Evolutionary conservation across 148 eudicot genomes (phyloP).

Genomic region (Chenopodium album): DNA sequence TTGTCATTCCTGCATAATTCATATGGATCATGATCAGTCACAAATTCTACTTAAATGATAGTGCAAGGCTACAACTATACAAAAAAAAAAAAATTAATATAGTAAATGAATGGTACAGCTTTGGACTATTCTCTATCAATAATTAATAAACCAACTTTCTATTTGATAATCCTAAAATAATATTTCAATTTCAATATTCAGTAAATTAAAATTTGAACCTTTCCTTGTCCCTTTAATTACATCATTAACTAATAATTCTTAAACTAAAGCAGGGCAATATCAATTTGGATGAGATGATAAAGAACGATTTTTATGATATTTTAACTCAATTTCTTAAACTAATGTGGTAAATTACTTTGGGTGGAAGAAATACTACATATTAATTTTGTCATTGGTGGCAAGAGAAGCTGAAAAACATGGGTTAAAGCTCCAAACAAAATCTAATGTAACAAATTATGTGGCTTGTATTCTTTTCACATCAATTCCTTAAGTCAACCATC

Average conservation of each 20-base stretch:
- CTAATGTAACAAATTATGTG: neutral
- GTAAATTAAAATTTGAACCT: neutral
- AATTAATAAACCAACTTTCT: neutral
- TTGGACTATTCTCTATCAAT: neutral
- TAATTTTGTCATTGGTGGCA: neutral
- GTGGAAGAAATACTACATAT: neutral
- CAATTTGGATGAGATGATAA: neutral
- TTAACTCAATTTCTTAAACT: neutral
- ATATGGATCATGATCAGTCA: neutral
- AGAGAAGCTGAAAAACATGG: neutral
- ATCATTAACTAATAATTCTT: neutral
- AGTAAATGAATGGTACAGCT: neutral
- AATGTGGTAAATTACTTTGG: neutral
- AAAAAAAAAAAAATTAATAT: neutral
- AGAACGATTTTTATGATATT: neutral
- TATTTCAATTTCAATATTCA: neutral
- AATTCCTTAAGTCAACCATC: too few relatives aligned
- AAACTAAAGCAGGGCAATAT: neutral
- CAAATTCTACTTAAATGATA: neutral
- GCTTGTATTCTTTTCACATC: too few relatives aligned
- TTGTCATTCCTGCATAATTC: conserved; percentile 70
- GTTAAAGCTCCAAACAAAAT: neutral
- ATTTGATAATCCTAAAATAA: too few relatives aligned
- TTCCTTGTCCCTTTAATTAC: neutral
- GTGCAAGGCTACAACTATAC: too few relatives aligned